Evolutionary conservation across 2,329 filamentous ascomycete species (phyloP), one percentile per base, ranked within the genome.

Genomic region (Xylariaceae sp.): DNA sequence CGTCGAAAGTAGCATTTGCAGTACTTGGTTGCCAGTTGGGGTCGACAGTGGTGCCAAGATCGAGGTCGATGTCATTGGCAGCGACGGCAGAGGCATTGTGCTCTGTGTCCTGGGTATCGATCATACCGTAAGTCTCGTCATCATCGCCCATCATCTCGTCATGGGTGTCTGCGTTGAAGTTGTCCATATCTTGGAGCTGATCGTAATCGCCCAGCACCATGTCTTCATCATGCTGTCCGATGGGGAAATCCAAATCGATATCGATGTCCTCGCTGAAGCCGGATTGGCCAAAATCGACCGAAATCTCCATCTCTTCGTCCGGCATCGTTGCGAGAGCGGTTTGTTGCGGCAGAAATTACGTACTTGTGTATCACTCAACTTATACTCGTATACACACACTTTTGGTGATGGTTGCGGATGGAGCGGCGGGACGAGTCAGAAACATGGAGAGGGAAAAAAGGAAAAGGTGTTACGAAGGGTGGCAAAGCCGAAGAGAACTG

Each of bases 91-190:
- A 47, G 18, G 59, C 60, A 34, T 64, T 60, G 28, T 61, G 64
- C 19, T 62, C 61, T 33, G 62, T 50, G 17, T 68, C 66, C 42
- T 65, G 62, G 16, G 60, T 62, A 51, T 69, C 67, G 38, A 68
- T 58, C 66, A 69, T 69, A 33, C 64, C 63, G 45, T 65, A 69
- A 3, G 66, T 66, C 18, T 60, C 58, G 57, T 69, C 65, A 40
- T 69, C 67, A 12, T 59, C 67, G 5, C 61, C 66, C 67, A 69
- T 69, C 38, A 67, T 38, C 52, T 69, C 67, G 47, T 69, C 67
- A 51, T 63, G 60, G 9, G 56, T 63, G 47, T 69, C 67, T 5
- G 63, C 59, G 51, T 65, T 66, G 48, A 65, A 66, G n/a, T 63
- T 61, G 7, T 64, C 57, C 18, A 64, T 60, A 31, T 66, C 64